Base-by-base conservation (phyloP, 2,329 filamentous ascomycete genomes). In the Graphium sp. region DNA sequence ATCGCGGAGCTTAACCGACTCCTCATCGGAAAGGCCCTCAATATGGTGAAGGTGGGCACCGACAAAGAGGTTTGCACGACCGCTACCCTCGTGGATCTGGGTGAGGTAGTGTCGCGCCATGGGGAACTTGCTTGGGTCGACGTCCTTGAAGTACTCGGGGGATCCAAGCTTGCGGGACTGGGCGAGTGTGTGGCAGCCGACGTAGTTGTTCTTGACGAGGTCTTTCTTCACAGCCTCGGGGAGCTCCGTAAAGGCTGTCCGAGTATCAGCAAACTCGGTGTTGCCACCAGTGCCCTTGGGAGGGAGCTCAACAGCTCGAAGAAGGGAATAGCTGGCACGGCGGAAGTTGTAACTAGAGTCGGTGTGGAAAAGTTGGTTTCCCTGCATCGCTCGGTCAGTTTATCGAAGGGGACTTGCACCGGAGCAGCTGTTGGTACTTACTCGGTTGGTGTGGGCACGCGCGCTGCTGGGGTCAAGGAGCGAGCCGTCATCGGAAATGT, bases 281-380 rank as follows among this genome's bases (percentile, higher is more conserved):
- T 58, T 52, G 14, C 62, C 65, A 13, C 62, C 62, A 1, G 46
- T 50, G 2, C 50, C 51, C 0, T 43, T 25, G 0, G 63, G 63
- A 0, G 65, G 64, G 6, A 70, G 49, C 32, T 50, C 44, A 17
- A 56, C 53, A 4, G 64, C 63, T 5, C 55, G 51, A 1, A 70
- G 51, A 8, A 70, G 47, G 6, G 58, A 66, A 44, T 58, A 64
- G 2, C 53, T 55, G 0, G 62, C 60, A 15, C 66, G 54, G 3
- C 58, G 58, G 6, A 62, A 60, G 37, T 69, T 68, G 47, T 64
- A 70, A 14, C 55, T 58, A 12, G 56, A 62, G 42, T 70, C 65
- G 9, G 56, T 56, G 34, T 71, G 66, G 44, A 63, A 71, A 9
- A 66, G 48, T 2, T 41, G 44, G 38, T 69, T 68, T 19, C 57